phyloP scores from a whole-genome alignment of 2,329 filamentous ascomycete genomes.

The Fusarium solani-melongenae region DNA sequence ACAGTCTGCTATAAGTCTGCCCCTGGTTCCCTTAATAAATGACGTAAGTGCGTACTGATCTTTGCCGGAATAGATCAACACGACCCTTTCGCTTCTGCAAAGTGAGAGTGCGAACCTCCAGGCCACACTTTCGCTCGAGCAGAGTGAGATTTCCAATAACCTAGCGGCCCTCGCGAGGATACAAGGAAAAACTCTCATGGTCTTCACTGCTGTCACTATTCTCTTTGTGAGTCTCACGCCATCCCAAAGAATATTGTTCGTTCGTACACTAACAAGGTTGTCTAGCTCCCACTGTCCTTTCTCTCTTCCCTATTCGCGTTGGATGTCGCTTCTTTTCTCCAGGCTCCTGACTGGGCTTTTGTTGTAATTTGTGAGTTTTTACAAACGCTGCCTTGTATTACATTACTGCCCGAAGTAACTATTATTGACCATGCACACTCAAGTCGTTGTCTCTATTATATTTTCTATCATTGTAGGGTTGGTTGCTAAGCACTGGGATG shows the following conservation, averaged over 20 bases:
- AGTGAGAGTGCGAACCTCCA: neutral
- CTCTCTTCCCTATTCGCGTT: conserved; percentile 8
- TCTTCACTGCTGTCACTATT: neutral
- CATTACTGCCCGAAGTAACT: neutral
- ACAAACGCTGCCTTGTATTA: too few species aligned
- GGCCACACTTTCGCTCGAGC: neutral
- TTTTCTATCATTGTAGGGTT: neutral
- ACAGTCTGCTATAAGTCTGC: conserved; percentile 18
- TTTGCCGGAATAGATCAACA: neutral
- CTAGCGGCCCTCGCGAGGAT: neutral
- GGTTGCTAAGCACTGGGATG: neutral
- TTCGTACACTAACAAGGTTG: neutral
- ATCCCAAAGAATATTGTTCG: neutral
- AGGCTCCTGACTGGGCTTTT: conserved; percentile 24
- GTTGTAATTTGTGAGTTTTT: neutral
- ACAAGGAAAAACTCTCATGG: neutral
- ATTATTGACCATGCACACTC: neutral
- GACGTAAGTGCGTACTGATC: neutral
- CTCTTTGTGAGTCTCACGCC: neutral
- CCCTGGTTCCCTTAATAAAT: neutral
- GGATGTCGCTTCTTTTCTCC: conserved; percentile 21
- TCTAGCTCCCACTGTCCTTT: neutral
- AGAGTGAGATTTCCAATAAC: neutral
- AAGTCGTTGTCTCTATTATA: neutral
- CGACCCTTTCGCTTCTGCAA: conserved; percentile 25